Percentiles rank a stretch among this genome's conserved stretches.
phyloP scores from a whole-genome alignment of 2,329 filamentous ascomycete genomes.

The Chaetothyriales sp. region DNA sequence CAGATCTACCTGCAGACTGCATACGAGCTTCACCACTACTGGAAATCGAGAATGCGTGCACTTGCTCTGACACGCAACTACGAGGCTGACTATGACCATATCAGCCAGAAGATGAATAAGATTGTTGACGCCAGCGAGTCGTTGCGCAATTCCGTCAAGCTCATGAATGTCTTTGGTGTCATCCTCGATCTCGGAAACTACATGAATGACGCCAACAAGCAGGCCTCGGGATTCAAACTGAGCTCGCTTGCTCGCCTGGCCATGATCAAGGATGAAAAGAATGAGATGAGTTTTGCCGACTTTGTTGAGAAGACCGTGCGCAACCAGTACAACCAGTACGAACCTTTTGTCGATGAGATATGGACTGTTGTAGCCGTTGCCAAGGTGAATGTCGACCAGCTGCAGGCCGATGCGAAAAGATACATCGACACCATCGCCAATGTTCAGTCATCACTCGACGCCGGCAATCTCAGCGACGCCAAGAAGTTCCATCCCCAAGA shows the following conservation, averaged over 20 bases:
- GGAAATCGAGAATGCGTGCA: slow-evolving; percentile 94
- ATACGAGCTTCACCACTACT: slow-evolving; percentile 92
- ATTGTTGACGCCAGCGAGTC: slow-evolving; percentile 82
- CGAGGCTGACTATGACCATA: slow-evolving; percentile 82
- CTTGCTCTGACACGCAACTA: slow-evolving; percentile 70
- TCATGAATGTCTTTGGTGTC: slow-evolving; percentile 91
- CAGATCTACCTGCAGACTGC: slow-evolving; percentile 90
- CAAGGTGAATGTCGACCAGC: slow-evolving; percentile 89
- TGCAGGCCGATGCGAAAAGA: slow-evolving; percentile 71
- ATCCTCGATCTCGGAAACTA: slow-evolving; percentile 98
- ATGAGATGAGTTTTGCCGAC: slow-evolving; percentile 89
- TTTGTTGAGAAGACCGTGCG: slow-evolving; percentile 92
- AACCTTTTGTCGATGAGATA: slow-evolving; percentile 76
- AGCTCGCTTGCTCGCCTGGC: slow-evolving; percentile 81
- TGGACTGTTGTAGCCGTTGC: slow-evolving; percentile 61
- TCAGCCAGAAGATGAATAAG: slow-evolving; percentile 69
- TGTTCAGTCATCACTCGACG: slow-evolving; percentile 80
- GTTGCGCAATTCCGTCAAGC: slow-evolving; percentile 72
- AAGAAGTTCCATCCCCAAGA: slow-evolving; percentile 98
- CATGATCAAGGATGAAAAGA: slow-evolving; percentile 99
- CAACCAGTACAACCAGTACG: slow-evolving; percentile 93
- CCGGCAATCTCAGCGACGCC: slow-evolving; percentile 84
- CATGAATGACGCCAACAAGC: slow-evolving; percentile 99
- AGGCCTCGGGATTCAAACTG: slow-evolving; percentile 94
- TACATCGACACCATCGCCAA: slow-evolving; percentile 95